Evolutionary conservation across 1,284 basidiomycete species (phyloP).

Genomic region (Fistulinella staudtii): DNA sequence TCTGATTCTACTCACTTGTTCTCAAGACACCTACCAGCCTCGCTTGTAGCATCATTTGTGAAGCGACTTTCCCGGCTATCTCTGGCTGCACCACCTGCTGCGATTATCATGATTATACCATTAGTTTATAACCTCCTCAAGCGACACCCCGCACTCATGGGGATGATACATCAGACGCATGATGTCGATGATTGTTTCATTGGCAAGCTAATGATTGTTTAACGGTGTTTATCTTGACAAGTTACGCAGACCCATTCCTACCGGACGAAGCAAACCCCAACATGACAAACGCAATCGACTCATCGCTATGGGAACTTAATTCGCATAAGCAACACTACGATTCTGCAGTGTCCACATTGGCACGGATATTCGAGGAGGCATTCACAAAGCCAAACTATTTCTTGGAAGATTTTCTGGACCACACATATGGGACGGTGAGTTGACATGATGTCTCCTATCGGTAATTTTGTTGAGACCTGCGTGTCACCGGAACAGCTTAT

Average conservation of each 20-base stretch:
- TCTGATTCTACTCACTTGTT: slow-evolving; percentile 7
- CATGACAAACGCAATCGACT: slow-evolving; percentile 75
- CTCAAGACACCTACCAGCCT: slow-evolving; percentile 78
- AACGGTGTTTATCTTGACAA: background rate
- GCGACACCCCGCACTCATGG: slow-evolving; percentile 87
- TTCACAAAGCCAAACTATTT: slow-evolving; percentile 90
- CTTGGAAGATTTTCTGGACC: slow-evolving; percentile 96
- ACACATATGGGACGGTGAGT: slow-evolving; percentile 88
- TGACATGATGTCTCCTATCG: background rate
- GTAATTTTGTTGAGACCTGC: slow-evolving; percentile 1
- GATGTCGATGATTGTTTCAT: slow-evolving; percentile 42
- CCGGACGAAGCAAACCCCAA: slow-evolving; percentile 69
- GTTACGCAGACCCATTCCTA: slow-evolving; percentile 67
- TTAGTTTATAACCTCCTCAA: slow-evolving; percentile 96
- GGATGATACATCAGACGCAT: slow-evolving; percentile 77
- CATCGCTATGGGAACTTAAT: slow-evolving; percentile 90
- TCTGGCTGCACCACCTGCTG: slow-evolving; percentile 84
- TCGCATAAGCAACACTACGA: slow-evolving; percentile 85
- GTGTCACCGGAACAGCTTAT: slow-evolving; percentile 58
- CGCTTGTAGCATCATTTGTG: slow-evolving; percentile 89
- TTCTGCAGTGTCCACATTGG: slow-evolving; percentile 77
- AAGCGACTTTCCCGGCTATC: slow-evolving; percentile 88
- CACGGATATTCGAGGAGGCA: slow-evolving; percentile 83
- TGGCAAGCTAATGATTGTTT: slow-evolving; percentile 28
- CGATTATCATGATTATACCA: slow-evolving; percentile 86